phyloP scores from a whole-genome alignment of 257 asterid genomes.

The Capsicum rhomboideum region DNA sequence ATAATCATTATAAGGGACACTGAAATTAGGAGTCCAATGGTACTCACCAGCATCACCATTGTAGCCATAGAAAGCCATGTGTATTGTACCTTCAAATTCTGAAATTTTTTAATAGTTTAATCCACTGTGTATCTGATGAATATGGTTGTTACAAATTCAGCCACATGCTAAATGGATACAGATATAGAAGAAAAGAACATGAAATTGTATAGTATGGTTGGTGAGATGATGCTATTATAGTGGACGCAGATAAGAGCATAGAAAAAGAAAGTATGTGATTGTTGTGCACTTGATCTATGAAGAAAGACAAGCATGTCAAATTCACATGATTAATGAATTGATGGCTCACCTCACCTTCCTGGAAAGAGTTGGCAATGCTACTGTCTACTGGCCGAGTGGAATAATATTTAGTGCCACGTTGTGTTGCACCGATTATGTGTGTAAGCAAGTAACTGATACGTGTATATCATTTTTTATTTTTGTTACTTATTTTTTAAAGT shows the following conservation, averaged over 20 bases:
- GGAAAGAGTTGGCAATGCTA: not conserved
- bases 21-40: conserved; percentile 26
- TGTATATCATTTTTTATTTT: not conserved
- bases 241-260: not conserved
- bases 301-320: conserved; percentile 7
- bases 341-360: not conserved
- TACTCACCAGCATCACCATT: conserved; percentile 22
- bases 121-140: not conserved
- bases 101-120: not conserved
- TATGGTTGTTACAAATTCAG: not conserved
- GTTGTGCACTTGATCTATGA: not conserved
- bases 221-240: not conserved
- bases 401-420: not conserved
- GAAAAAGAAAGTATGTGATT: not conserved
- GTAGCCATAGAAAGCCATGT: conserved; percentile 57
- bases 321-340: conserved; percentile 3
- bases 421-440: not conserved
- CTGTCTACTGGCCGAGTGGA: not conserved
- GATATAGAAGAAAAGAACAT: not conserved
- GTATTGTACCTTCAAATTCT: not conserved
- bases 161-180: not conserved
- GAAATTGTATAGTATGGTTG: not conserved
- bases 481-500: not conserved
- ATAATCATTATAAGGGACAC: conserved; percentile 1
- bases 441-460: not conserved